Evolutionary conservation across 1,284 basidiomycete genomes (phyloP).

Genomic region (Cyathus olla): DNA sequence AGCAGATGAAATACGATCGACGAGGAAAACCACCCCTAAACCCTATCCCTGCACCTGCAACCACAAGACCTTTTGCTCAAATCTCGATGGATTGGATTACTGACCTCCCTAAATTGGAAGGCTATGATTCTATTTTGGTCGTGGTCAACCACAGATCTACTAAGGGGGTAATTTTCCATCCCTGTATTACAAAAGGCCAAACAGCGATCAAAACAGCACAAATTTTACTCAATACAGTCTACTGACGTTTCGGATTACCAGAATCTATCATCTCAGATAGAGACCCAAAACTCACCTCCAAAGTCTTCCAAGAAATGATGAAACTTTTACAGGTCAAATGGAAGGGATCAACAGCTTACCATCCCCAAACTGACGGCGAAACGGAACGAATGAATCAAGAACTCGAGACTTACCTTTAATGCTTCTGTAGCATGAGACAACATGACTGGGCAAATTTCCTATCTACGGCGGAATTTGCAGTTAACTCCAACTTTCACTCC

Average conservation of each 20-base stretch:
- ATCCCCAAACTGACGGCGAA: slow-evolving; percentile 45
- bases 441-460: slow-evolving; percentile 5
- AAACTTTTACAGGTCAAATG: slow-evolving; percentile 28
- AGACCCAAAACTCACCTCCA: slow-evolving; percentile 26
- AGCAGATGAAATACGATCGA: slow-evolving; percentile 13
- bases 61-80: slow-evolving; percentile 23
- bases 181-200: slow-evolving; percentile 26
- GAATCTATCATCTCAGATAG: slow-evolving; percentile 35
- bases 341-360: slow-evolving; percentile 29
- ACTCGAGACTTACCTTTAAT: slow-evolving; percentile 36
- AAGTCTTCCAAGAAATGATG: slow-evolving; percentile 1
- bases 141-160: slow-evolving; percentile 47
- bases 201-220: slow-evolving; percentile 17
- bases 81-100: slow-evolving; percentile 35
- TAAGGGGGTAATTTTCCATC: slow-evolving; percentile 51
- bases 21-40: slow-evolving; percentile 15
- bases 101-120: slow-evolving; percentile 45
- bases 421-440: slow-evolving; percentile 13
- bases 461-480: too few species aligned
- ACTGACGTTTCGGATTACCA: slow-evolving; percentile 25
- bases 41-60: slow-evolving; percentile 18
- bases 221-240: slow-evolving; percentile 32
- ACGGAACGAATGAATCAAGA: slow-evolving; percentile 44
- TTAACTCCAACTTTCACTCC: too few species aligned
- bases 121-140: slow-evolving; percentile 39